Conservation (phyloP, 148 eudicot genomes). For the Selenicereus undatus region DNA sequence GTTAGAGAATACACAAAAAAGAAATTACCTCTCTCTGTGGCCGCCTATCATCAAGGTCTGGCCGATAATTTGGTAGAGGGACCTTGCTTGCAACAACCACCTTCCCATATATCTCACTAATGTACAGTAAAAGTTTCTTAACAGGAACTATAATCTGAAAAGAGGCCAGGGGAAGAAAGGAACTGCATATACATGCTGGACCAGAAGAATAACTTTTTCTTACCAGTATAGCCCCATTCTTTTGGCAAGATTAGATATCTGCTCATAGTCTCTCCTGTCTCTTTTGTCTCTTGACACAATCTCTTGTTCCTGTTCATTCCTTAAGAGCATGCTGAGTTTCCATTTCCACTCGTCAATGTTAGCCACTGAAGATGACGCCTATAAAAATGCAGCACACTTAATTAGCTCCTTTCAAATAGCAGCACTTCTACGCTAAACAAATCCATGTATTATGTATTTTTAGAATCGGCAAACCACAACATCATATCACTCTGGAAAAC, state of each 20-base stretch:
- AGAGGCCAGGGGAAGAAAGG: background rate
- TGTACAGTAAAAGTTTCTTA: conserved; percentile 4
- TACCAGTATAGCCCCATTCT: conserved; percentile 96
- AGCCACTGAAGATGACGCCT: conserved; percentile 95
- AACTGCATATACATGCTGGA: background rate
- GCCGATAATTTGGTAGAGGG: conserved; percentile 97
- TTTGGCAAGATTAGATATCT: conserved; percentile 87
- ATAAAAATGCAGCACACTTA: conserved; percentile 14
- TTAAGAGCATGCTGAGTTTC: conserved; percentile 85
- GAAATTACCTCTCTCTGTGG: conserved; percentile 94
- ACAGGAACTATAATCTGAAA: conserved; percentile 1
- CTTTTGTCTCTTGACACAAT: conserved; percentile 86
- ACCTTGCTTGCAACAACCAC: conserved; percentile 93
- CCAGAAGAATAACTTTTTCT: conserved; percentile 9
- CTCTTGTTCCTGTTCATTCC: conserved; percentile 78
- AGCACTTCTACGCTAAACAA: background rate
- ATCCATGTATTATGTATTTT: background rate
- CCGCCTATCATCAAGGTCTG: conserved; percentile 98
- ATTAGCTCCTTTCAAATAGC: background rate
- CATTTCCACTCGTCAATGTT: conserved; percentile 99
- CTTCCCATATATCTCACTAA: conserved; percentile 88
- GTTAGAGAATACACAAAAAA: background rate
- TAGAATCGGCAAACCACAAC: background rate
- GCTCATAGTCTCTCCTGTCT: conserved; percentile 88
- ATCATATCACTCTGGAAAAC: background rate